Evolutionary conservation across 306 rosid genomes (phyloP), one percentile per base, ranked within the genome.

Genomic region (Corylus americana): DNA sequence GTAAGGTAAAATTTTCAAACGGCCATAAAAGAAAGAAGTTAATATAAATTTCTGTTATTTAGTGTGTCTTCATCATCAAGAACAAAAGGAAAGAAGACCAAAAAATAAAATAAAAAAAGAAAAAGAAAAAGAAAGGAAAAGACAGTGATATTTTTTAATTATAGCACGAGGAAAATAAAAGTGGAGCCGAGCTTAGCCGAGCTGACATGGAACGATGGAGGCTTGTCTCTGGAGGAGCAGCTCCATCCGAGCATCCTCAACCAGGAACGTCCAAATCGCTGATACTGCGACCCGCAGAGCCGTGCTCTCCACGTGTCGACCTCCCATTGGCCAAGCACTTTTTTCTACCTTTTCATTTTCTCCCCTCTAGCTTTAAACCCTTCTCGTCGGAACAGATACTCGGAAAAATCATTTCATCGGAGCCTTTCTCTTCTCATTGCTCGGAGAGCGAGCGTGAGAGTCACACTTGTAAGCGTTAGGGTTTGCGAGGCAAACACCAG

Each of bases 211-310:
- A 63, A 13, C 20, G n/a, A 74, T 29, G 35, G 16, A 44, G 70
- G 25, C 45, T 70, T 20, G 80, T 81, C 62, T 57, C 84, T 20
- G 70, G 1, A 22, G 37, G 77, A 49, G 61, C 67, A 49, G 44
- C 71, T 5, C 78, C 62, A 57, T 53, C 63, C 17, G 35, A 77
- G 71, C 86, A 84, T 72, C 77, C 82, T 78, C 85, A 73, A 85
- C 90, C 88, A 76, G 78, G 68, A 81, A 85, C 79, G 87, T 89
- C 87, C 85, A 81, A 83, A 75, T 85, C 88, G 78, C 72, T 76
- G 74, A 79, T 53, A 77, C 83, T 61, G 69, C 84, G 39, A 29
- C 37, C 49, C 10, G 27, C 59, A 37, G 49, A 18, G 58, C 58
- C 29, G 59, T 71, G 73, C 69, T 68, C 29, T 78, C 87, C 89